Percentiles rank a stretch among this genome's conserved stretches.
Evolutionary conservation across 805 yeast species (phyloP).

Genomic region (Monosporozyma aquatica): DNA sequence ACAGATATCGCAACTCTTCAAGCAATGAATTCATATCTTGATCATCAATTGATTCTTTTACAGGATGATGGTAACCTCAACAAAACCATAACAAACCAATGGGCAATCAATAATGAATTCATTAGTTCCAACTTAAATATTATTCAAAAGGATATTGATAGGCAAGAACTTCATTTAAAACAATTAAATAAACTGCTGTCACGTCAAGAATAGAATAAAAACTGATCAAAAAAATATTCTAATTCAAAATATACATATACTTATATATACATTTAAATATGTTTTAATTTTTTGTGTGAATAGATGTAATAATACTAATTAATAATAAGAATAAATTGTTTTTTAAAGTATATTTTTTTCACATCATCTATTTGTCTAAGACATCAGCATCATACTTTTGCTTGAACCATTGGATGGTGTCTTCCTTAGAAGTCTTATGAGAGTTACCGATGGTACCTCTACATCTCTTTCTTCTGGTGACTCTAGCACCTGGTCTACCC

Average conservation of each 20-base stretch:
- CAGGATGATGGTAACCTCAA: constrained; percentile 22
- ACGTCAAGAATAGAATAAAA: constrained; percentile 39
- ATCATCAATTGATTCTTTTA: constrained; percentile 33
- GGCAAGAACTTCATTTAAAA: constrained; percentile 37
- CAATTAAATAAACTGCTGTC: constrained; percentile 35
- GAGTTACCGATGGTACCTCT: constrained; percentile 79
- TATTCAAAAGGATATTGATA: constrained; percentile 24
- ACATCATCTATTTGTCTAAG: constrained; percentile 66
- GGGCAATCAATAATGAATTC: constrained; percentile 31
- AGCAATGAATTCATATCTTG: constrained; percentile 21
- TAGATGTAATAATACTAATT: no score
- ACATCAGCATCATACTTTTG: constrained; percentile 99
- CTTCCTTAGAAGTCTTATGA: constrained; percentile 89
- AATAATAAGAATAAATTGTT: no score
- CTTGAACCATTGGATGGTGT: constrained; percentile 97
- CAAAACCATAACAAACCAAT: constrained; percentile 31
- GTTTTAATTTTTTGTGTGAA: not conserved
- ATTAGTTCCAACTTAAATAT: constrained; percentile 24
- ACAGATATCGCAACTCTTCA: not conserved
- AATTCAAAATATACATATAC: not conserved
- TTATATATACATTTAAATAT: constrained; percentile 3
- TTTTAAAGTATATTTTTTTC: no score
- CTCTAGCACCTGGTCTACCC: constrained; percentile 99
- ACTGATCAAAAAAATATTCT: constrained; percentile 36
- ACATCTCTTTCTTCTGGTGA: constrained; percentile 97